These are phyloP conservation scores for Thelephora terrestris DNA, from an alignment of 1,284 basidiomycete species.

Conservation along the genomic window DNA sequence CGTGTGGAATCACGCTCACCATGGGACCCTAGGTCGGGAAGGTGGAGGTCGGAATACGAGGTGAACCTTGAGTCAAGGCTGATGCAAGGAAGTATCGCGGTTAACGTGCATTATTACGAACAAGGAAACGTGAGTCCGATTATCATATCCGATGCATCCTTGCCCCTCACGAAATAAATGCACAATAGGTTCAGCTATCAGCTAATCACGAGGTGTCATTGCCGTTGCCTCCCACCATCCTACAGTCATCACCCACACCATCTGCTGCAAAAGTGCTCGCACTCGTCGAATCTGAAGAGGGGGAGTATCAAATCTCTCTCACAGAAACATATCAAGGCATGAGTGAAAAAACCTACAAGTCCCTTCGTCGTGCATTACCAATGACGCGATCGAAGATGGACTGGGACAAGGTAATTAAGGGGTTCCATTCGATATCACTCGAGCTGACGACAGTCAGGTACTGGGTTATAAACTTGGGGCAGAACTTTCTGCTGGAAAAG, in stretches of 20 bases:
- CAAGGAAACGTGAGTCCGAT: constrained; percentile 74
- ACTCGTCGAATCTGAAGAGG: constrained; percentile 71
- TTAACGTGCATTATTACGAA: constrained; percentile 93
- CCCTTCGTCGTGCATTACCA: constrained; percentile 78
- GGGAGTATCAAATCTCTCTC: constrained; percentile 65
- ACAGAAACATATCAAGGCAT: constrained; percentile 78
- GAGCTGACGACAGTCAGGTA: not conserved
- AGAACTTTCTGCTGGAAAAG: not conserved
- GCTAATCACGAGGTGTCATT: constrained; percentile 64
- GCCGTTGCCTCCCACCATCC: constrained; percentile 47
- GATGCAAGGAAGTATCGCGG: constrained; percentile 56
- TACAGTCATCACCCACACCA: constrained; percentile 37
- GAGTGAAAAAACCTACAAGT: constrained; percentile 87
- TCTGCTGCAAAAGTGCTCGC: constrained; percentile 70
- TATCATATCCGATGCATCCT: not conserved
- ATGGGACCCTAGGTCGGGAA: constrained; percentile 62
- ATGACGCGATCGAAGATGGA: constrained; percentile 90
- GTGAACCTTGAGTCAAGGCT: constrained; percentile 47
- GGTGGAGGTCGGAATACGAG: constrained; percentile 81
- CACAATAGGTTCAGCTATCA: constrained; percentile 74
- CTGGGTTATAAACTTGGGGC: not conserved
- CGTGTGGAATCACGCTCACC: not conserved
- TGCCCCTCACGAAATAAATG: constrained; percentile 1
- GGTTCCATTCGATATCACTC: not conserved
- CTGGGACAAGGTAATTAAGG: constrained; percentile 75